A percentile compares a stretch with the other conserved stretches of the same genome.
phyloP scores from a whole-genome alignment of 331 rosid genomes.

The Quercus lobata region DNA sequence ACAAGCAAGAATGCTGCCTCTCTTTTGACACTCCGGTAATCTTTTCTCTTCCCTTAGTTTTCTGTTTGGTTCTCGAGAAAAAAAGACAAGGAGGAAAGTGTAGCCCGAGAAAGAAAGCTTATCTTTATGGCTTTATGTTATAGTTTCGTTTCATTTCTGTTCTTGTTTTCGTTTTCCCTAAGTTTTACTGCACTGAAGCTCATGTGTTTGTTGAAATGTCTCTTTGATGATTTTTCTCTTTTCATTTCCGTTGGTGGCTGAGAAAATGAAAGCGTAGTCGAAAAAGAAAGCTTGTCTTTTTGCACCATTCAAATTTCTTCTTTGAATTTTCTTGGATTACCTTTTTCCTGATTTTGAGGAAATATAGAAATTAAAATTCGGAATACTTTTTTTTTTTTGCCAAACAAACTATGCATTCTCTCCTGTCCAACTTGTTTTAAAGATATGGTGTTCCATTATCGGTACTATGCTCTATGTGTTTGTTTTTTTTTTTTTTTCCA shows the following conservation, averaged over 20 bases:
- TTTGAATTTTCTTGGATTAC: not conserved
- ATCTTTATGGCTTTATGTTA: not conserved
- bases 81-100: not conserved
- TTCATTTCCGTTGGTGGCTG: not conserved
- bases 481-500: too few species aligned
- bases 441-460: too few species aligned
- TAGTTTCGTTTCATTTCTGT: not conserved
- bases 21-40: constrained; percentile 84
- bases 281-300: not conserved
- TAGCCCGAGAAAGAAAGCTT: not conserved
- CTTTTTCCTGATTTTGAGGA: not conserved
- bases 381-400: not conserved
- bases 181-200: not conserved
- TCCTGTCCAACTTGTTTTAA: not conserved
- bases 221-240: not conserved
- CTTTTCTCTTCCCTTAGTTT: not conserved
- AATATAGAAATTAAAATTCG: not conserved
- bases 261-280: not conserved
- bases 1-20: constrained; percentile 95
- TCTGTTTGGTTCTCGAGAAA: constrained; percentile 5
- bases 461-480: too few species aligned
- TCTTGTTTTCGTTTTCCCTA: not conserved
- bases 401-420: not conserved
- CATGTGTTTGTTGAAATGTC: not conserved
- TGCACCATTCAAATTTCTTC: not conserved